Conservation (phyloP, 768 basidiomycete genomes). For the Hydnum rufescens region DNA sequence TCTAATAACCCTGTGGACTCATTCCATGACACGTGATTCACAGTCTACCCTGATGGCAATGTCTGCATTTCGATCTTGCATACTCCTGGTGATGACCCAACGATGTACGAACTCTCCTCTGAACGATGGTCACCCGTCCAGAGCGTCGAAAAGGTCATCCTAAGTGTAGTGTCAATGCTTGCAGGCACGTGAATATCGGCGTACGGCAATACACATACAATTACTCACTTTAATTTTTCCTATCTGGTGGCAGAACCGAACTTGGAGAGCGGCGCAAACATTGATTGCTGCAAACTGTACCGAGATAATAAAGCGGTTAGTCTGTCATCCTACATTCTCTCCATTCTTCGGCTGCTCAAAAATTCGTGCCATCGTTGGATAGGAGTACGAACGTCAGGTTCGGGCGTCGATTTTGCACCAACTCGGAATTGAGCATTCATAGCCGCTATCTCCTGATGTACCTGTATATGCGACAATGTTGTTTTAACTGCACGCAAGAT, state of each 20-base stretch:
- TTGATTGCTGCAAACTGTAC: constrained; percentile 93
- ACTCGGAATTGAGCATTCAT: constrained; percentile 34
- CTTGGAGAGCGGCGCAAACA: constrained; percentile 90
- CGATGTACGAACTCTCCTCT: constrained; percentile 84
- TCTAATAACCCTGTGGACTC: too few species aligned
- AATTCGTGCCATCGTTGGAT: neutral
- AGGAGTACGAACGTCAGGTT: constrained; percentile 81
- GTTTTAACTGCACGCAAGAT: too few species aligned
- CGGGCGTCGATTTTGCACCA: constrained; percentile 68
- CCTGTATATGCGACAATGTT: too few species aligned
- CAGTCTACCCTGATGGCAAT: constrained; percentile 89
- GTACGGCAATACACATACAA: neutral
- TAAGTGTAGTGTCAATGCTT: constrained; percentile 94
- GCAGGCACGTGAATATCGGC: constrained; percentile 37
- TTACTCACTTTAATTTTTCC: neutral
- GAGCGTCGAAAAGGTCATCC: constrained; percentile 88
- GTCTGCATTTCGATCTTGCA: constrained; percentile 98
- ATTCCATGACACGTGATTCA: too few species aligned
- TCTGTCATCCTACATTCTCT: neutral
- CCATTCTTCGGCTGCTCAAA: neutral
- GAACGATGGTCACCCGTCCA: constrained; percentile 99
- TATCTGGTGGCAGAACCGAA: constrained; percentile 56
- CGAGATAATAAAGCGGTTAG: constrained; percentile 54
- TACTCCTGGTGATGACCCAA: constrained; percentile 74
- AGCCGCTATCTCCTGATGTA: too few species aligned